Base-by-base conservation (phyloP, 2,329 filamentous ascomycete genomes). In the Fusarium lateritium region DNA sequence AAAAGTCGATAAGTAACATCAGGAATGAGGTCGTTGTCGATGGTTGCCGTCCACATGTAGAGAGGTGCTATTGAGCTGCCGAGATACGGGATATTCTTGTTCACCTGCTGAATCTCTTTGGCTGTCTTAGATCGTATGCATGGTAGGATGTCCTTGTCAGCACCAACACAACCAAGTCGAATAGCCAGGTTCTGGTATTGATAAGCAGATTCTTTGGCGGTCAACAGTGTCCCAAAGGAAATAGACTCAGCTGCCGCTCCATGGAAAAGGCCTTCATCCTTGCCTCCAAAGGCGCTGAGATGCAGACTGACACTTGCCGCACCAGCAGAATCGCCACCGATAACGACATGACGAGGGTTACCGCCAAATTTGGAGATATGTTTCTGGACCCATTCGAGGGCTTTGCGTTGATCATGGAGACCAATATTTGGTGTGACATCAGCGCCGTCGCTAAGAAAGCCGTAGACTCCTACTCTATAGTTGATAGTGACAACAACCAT, bases 401-500 rank as follows among this genome's bases (percentile, higher is more conserved):
- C 89, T 73, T 91, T 90, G 53, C 89, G 82, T 77, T 93, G 91
- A 75, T 94, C 92, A 34, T 86, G 85, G 2, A 94, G 80, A 2
- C 92, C 92, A 70, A 89, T 89, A 76, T 94, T 94, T 36, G 89
- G 75, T 59, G 84, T 86, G 4, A 87, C 85, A 69, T 67, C 73
- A 70, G 91, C 85, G 17, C 85, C 79, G 56, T 88, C 83, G 3
- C 88, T 86, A 14, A 94, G 82, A 75, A 94, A 94, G 0, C 92
- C 92, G 69, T 89, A 94, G 0, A 87, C 85, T 0, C 92, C 92
- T 13, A 94, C 91, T 7, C 92, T 89, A 75, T 94, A 94, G 78
- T 94, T 94, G 79, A 93, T 86, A 11, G 84, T 90, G 3, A 94
- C 90, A 1, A 93, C 87, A 0, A 94, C 80, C 26, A 94, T 89